These are phyloP conservation scores for Paspalum notatum DNA, from an alignment of 176 grass and related monocot genomes.

Conservation along the genomic window DNA sequence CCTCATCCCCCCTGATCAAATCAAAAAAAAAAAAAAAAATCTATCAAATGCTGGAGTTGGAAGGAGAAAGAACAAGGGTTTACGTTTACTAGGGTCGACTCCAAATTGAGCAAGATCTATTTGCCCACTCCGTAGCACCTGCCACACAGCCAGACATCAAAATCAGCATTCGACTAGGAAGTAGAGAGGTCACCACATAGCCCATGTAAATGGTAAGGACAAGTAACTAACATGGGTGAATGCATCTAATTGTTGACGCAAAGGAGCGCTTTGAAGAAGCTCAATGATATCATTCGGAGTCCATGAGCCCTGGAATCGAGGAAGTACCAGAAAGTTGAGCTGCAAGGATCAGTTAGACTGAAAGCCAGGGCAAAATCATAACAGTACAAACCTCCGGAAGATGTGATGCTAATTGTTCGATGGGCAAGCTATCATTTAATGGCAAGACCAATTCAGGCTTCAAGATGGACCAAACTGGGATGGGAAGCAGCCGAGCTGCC, in stretches of 20 bases:
- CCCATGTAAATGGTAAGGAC: constrained; percentile 22
- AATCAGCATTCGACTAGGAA: constrained; percentile 24
- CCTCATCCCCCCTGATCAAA: too few relatives aligned
- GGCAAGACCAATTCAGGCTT: constrained; percentile 88
- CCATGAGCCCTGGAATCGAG: constrained; percentile 74
- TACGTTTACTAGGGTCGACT: constrained; percentile 92
- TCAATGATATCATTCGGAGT: constrained; percentile 80
- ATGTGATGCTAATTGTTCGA: constrained; percentile 64
- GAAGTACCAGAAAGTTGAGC: constrained; percentile 32
- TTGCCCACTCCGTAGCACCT: constrained; percentile 92
- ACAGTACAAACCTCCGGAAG: constrained; percentile 44
- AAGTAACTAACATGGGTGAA: constrained; percentile 77
- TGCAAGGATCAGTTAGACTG: constrained; percentile 12
- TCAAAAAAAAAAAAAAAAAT: too few relatives aligned
- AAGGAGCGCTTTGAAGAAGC: constrained; percentile 86
- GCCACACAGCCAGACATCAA: constrained; percentile 37
- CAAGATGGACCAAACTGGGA: too few relatives aligned
- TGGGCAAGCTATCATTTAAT: constrained; percentile 69
- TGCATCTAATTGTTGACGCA: constrained; percentile 91
- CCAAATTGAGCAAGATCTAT: constrained; percentile 94
- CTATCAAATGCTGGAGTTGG: not conserved
- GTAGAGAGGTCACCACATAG: not conserved
- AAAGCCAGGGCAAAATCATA: constrained; percentile 22
- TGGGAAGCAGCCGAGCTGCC: too few relatives aligned
- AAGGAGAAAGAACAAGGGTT: constrained; percentile 33